Evolutionary conservation across 441 rosid genomes (phyloP).

Genomic region (Omphalea diandra): DNA sequence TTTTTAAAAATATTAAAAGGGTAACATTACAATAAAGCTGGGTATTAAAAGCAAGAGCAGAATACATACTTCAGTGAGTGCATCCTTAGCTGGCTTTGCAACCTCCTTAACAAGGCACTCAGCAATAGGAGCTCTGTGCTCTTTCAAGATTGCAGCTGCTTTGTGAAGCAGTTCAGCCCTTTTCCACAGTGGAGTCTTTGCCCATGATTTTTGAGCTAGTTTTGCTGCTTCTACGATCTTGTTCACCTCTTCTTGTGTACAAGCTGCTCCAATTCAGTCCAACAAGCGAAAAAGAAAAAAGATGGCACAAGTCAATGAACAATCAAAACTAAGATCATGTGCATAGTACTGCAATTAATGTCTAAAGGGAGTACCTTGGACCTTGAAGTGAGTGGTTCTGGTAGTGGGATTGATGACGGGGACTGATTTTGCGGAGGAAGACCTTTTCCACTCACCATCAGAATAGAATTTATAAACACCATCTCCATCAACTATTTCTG

Average conservation of each 20-base stretch:
- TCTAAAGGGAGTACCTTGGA: conserved; percentile 56
- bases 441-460: conserved; percentile 72
- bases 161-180: conserved; percentile 86
- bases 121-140: conserved; percentile 65
- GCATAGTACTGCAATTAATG: neutral
- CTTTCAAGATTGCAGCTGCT: conserved; percentile 75
- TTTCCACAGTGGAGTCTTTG: conserved; percentile 88
- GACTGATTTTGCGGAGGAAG: conserved; percentile 68
- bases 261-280: conserved; percentile 39
- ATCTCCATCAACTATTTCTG: conserved; percentile 64
- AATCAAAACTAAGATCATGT: neutral
- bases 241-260: conserved; percentile 93
- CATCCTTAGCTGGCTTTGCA: conserved; percentile 92
- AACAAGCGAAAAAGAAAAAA: neutral
- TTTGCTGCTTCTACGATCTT: conserved; percentile 69
- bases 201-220: conserved; percentile 74
- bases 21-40: neutral
- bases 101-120: conserved; percentile 83
- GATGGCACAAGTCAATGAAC: neutral
- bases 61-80: conserved; percentile 59
- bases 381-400: conserved; percentile 71
- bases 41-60: neutral
- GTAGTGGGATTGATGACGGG: conserved; percentile 71
- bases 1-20: neutral
- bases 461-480: conserved; percentile 57